A percentile compares a stretch with the other conserved stretches of the same genome.
These are phyloP conservation scores for Cyphellophora attinorum DNA, from an alignment of 2,329 filamentous ascomycete genomes.

Conservation along the genomic window DNA sequence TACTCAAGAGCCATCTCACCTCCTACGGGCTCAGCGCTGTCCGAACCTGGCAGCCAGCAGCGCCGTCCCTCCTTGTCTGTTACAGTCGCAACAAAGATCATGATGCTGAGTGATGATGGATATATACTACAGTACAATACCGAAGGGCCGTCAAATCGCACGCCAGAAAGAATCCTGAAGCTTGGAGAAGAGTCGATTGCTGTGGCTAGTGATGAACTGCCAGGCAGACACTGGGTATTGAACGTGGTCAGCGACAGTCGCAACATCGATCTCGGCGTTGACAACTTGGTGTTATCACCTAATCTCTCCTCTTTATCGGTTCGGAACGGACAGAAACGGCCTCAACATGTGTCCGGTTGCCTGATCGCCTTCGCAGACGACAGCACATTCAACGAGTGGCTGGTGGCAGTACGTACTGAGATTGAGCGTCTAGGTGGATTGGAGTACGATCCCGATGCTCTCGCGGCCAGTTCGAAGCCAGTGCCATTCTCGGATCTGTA, in stretches of 20 bases:
- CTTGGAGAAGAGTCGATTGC: slow-evolving; percentile 36
- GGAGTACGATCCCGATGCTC: slow-evolving; percentile 30
- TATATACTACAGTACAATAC: slow-evolving; percentile 37
- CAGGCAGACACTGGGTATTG: slow-evolving; percentile 39
- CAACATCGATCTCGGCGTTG: too few relatives aligned
- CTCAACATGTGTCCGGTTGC: slow-evolving; percentile 28
- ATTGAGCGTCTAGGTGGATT: slow-evolving; percentile 37
- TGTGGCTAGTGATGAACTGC: slow-evolving; percentile 40
- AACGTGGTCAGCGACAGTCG: slow-evolving; percentile 32
- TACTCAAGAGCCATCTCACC: background rate
- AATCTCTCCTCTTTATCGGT: slow-evolving; percentile 21
- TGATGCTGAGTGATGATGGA: slow-evolving; percentile 33
- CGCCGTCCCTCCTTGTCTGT: background rate
- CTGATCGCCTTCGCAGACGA: slow-evolving; percentile 34
- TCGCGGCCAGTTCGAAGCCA: background rate
- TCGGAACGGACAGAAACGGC: slow-evolving; percentile 25
- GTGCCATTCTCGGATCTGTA: background rate
- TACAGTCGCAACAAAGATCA: slow-evolving; percentile 25
- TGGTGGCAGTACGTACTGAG: slow-evolving; percentile 33
- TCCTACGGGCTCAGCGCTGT: background rate
- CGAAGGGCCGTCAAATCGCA: slow-evolving; percentile 33
- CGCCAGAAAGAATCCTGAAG: slow-evolving; percentile 38
- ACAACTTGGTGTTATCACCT: slow-evolving; percentile 3
- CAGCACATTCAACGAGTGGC: slow-evolving; percentile 35
- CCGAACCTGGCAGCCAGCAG: background rate